These are phyloP conservation scores for Coleophoma crateriformis DNA, from an alignment of 2,329 filamentous ascomycete species.

Conservation along the genomic window DNA sequence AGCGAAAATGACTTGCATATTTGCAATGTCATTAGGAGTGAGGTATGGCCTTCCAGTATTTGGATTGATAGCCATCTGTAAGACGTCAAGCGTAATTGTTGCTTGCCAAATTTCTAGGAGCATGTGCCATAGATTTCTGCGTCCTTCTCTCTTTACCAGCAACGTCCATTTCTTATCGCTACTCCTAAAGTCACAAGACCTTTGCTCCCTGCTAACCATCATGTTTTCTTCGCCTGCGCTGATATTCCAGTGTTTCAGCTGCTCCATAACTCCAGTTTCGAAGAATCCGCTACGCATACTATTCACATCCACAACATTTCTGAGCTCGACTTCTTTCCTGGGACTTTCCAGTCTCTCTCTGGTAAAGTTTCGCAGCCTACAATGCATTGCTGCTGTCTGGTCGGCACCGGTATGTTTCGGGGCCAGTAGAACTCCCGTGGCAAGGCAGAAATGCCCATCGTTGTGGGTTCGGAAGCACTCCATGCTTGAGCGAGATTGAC, in stretches of 20 bases:
- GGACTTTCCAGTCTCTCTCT: not conserved
- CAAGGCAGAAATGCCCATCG: conserved; percentile 10
- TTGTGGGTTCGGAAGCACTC: conserved; percentile 8
- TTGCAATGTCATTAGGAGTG: conserved; percentile 7
- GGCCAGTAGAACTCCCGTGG: conserved; percentile 8
- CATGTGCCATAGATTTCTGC: conserved; percentile 23
- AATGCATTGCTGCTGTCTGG: conserved; percentile 7
- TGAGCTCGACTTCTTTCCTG: conserved; percentile 4
- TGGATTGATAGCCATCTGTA: conserved; percentile 15
- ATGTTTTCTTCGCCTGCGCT: conserved; percentile 2
- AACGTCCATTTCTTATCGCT: conserved; percentile 16
- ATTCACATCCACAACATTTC: conserved; percentile 10
- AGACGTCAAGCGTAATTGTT: conserved; percentile 16
- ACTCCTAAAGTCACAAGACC: conserved; percentile 3
- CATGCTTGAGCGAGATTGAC: conserved; percentile 1
- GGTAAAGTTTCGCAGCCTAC: conserved; percentile 9
- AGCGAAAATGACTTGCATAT: conserved; percentile 16
- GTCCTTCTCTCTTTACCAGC: conserved; percentile 19
- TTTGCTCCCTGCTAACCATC: not conserved
- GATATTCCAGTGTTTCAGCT: conserved; percentile 13
- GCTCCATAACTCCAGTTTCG: conserved; percentile 15
- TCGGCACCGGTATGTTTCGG: conserved; percentile 1
- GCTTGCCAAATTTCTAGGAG: conserved; percentile 24
- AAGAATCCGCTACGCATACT: conserved; percentile 15
- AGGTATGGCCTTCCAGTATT: conserved; percentile 13